phyloP scores from a whole-genome alignment of 768 basidiomycete genomes.

The Mycena chlorophos region DNA sequence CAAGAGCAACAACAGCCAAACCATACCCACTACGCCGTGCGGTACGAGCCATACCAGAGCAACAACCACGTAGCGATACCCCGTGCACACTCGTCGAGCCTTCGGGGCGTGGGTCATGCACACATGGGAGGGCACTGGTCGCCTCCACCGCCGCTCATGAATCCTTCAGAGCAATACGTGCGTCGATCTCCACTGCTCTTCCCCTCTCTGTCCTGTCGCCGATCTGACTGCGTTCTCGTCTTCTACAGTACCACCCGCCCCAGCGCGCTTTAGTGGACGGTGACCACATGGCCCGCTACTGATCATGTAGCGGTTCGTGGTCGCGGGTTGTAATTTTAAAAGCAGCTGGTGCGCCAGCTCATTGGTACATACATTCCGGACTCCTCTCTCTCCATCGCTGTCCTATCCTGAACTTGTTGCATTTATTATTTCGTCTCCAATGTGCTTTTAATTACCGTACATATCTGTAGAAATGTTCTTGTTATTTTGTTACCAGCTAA shows the following conservation, averaged over 20 bases:
- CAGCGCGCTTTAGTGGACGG: conserved; percentile 12
- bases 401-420: too few species aligned
- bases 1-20: too few species aligned
- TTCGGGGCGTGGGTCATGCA: conserved; percentile 47
- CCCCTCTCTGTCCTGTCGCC: background rate
- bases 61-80: conserved; percentile 30
- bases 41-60: conserved; percentile 55
- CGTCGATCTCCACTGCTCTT: too few species aligned
- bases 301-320: too few species aligned
- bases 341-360: background rate
- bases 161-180: conserved; percentile 67
- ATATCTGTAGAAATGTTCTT: too few species aligned
- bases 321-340: background rate
- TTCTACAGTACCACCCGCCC: conserved; percentile 33
- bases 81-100: conserved; percentile 41
- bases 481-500: too few species aligned
- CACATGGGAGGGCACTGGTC: conserved; percentile 53
- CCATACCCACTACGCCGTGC: too few species aligned
- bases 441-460: too few species aligned
- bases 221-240: conserved; percentile 18
- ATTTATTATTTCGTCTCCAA: too few species aligned
- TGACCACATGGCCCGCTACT: background rate
- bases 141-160: conserved; percentile 46
- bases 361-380: background rate
- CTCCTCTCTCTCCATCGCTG: too few species aligned